These are phyloP conservation scores for Penicillium cosmopolitanum DNA, from an alignment of 495 filamentous ascomycete genomes.

Conservation along the genomic window DNA sequence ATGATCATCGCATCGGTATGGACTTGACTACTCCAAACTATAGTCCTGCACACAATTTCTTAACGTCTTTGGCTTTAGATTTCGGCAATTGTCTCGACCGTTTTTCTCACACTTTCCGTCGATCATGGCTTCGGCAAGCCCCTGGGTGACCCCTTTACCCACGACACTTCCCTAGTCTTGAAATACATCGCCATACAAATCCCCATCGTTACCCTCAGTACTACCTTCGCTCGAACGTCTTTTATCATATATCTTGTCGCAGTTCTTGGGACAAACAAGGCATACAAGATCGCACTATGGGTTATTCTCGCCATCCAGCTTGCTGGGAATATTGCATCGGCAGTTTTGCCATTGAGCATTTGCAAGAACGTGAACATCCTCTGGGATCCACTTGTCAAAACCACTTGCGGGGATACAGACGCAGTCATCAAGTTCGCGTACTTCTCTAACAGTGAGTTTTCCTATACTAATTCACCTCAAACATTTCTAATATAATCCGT, in stretches of 20 bases:
- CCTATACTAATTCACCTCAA: not conserved
- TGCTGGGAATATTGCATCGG: slow-evolving; percentile 33
- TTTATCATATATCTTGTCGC: slow-evolving; percentile 41
- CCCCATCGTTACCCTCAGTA: slow-evolving; percentile 39
- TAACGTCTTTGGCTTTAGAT: slow-evolving; percentile 20
- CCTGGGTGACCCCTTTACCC: slow-evolving; percentile 15
- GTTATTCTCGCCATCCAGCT: slow-evolving; percentile 31
- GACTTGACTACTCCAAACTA: not conserved
- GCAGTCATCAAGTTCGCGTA: slow-evolving; percentile 38
- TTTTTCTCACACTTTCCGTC: slow-evolving; percentile 32
- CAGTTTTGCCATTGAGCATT: slow-evolving; percentile 36
- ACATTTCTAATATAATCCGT: not conserved
- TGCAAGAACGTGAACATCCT: slow-evolving; percentile 31
- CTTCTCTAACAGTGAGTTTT: slow-evolving; percentile 35
- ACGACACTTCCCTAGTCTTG: slow-evolving; percentile 26
- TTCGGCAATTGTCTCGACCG: slow-evolving; percentile 30
- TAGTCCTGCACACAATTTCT: not conserved
- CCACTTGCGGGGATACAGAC: slow-evolving; percentile 28
- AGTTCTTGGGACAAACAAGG: slow-evolving; percentile 34
- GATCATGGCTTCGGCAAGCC: slow-evolving; percentile 37
- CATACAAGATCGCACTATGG: slow-evolving; percentile 34
- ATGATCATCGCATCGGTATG: slow-evolving; percentile 42
- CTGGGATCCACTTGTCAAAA: slow-evolving; percentile 32
- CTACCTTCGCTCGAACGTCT: slow-evolving; percentile 35
- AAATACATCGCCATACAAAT: slow-evolving; percentile 38